Conservation (phyloP, 805 yeast genomes). For the Cyberlindnera mycetangii region DNA sequence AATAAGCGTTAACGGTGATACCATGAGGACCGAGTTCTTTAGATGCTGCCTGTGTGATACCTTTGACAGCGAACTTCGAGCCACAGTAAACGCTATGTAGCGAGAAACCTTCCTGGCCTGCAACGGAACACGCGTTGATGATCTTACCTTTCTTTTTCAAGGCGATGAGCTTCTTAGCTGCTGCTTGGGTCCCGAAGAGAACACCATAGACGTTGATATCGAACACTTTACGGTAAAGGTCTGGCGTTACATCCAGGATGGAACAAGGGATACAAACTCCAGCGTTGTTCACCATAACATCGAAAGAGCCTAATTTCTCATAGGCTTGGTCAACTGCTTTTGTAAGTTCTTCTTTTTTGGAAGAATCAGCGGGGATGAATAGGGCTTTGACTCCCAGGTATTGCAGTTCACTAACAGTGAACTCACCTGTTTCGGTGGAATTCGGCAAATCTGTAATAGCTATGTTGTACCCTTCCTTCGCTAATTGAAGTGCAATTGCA, state of each 20-base stretch:
- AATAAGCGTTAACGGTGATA: slow-evolving; percentile 37
- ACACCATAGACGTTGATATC: slow-evolving; percentile 33
- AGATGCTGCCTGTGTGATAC: slow-evolving; percentile 37
- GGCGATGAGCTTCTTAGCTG: slow-evolving; percentile 29
- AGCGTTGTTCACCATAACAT: slow-evolving; percentile 37
- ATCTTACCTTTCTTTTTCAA: slow-evolving; percentile 36
- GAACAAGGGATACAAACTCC: slow-evolving; percentile 30
- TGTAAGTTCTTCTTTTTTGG: slow-evolving; percentile 25
- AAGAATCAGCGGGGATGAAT: slow-evolving; percentile 28
- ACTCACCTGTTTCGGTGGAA: slow-evolving; percentile 24
- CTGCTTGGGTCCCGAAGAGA: slow-evolving; percentile 35
- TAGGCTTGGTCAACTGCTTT: slow-evolving; percentile 30
- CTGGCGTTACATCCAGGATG: slow-evolving; percentile 27
- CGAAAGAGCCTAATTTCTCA: slow-evolving; percentile 31
- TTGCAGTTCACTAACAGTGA: slow-evolving; percentile 23
- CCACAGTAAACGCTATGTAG: slow-evolving; percentile 33
- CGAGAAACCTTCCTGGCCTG: slow-evolving; percentile 32
- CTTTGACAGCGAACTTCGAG: slow-evolving; percentile 37
- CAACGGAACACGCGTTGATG: slow-evolving; percentile 37
- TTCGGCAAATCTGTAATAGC: slow-evolving; percentile 28
- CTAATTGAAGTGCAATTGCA: slow-evolving; percentile 76
- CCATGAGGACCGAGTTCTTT: slow-evolving; percentile 34
- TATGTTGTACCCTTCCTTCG: slow-evolving; percentile 58
- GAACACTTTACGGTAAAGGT: slow-evolving; percentile 25
- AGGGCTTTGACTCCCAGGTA: slow-evolving; percentile 22